A percentile compares a stretch with the other conserved stretches of the same genome.
phyloP scores from a whole-genome alignment of 371 early-diverging fungal genomes.

The Mucor racemosus region DNA sequence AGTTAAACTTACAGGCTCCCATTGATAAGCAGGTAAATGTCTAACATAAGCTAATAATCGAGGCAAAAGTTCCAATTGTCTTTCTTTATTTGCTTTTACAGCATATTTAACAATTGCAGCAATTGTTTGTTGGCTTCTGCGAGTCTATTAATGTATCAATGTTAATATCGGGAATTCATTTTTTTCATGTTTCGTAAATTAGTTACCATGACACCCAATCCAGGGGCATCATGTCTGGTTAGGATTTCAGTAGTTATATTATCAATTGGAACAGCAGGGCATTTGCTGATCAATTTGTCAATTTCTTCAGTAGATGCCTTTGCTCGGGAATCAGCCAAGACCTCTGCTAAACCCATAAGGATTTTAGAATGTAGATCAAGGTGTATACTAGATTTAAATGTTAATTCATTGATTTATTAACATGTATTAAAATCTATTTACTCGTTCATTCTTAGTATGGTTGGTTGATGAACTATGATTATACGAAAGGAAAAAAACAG shows the following conservation, averaged over 20 bases:
- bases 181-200: not conserved
- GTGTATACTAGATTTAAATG: slow-evolving; percentile 20
- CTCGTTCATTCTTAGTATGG: slow-evolving; percentile 3
- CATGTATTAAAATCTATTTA: slow-evolving; percentile 1
- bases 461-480: not conserved
- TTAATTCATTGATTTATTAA: not conserved
- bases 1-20: slow-evolving; percentile 31
- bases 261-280: slow-evolving; percentile 45
- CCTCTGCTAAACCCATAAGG: slow-evolving; percentile 64
- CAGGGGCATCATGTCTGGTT: slow-evolving; percentile 22
- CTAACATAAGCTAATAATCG: slow-evolving; percentile 43
- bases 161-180: not conserved
- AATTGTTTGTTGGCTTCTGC: slow-evolving; percentile 51
- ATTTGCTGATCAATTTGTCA: slow-evolving; percentile 37
- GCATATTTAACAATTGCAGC: slow-evolving; percentile 52
- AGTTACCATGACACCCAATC: slow-evolving; percentile 31
- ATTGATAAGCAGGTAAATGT: slow-evolving; percentile 40
- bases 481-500: not conserved
- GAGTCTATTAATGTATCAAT: slow-evolving; percentile 35
- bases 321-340: slow-evolving; percentile 56
- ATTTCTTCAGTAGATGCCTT: slow-evolving; percentile 43
- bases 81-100: slow-evolving; percentile 34
- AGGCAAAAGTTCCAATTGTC: slow-evolving; percentile 33
- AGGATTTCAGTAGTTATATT: slow-evolving; percentile 21
- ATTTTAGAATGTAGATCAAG: slow-evolving; percentile 62